Conservation (phyloP, 306 rosid species). For the Malus fusca region DNA sequence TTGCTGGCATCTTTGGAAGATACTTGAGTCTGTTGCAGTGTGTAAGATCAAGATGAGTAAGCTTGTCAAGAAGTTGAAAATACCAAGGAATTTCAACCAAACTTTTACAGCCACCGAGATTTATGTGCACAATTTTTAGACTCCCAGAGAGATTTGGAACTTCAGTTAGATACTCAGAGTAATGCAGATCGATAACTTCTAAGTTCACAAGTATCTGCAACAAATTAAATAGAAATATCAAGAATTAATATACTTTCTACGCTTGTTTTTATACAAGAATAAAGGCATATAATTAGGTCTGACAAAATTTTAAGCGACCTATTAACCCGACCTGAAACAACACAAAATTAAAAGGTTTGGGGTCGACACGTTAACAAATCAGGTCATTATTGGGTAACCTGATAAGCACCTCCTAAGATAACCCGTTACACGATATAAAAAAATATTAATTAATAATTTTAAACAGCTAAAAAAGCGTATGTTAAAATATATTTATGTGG, state of each 20-base stretch:
- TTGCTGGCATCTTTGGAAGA: background rate
- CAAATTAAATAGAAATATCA: background rate
- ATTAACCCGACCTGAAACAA: too few species aligned
- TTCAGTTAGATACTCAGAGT: background rate
- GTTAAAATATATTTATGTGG: too few species aligned
- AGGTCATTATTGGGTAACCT: too few species aligned
- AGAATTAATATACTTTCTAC: background rate
- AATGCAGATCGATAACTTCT: background rate
- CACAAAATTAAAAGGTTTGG: too few species aligned
- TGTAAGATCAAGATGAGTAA: background rate
- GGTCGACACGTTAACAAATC: too few species aligned
- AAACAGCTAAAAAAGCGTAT: too few species aligned
- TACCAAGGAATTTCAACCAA: background rate
- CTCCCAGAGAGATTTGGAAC: constrained; percentile 3
- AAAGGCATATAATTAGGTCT: too few species aligned
- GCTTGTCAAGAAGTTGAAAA: background rate
- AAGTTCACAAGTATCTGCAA: background rate
- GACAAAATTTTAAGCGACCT: too few species aligned
- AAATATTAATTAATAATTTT: too few species aligned
- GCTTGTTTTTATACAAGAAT: background rate
- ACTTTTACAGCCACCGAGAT: accelerated
- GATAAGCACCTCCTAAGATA: too few species aligned
- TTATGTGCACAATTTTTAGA: background rate
- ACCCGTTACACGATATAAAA: background rate
- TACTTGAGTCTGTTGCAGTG: background rate